These are phyloP conservation scores for Stagonosporopsis vannaccii DNA, from an alignment of 2,329 filamentous ascomycete species.

Conservation along the genomic window DNA sequence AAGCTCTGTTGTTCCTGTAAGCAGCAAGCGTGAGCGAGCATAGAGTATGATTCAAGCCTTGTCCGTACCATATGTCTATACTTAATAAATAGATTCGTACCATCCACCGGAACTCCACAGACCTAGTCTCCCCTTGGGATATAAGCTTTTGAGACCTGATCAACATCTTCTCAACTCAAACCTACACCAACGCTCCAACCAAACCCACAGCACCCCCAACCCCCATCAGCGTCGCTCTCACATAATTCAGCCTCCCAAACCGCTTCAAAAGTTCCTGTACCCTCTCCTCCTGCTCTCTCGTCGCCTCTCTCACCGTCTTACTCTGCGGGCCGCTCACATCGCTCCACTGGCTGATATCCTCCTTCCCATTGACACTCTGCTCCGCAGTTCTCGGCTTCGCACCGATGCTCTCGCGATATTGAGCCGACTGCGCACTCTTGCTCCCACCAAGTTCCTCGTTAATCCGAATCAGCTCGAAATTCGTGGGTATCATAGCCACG, in stretches of 20 bases:
- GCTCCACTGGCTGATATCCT: conserved; percentile 36
- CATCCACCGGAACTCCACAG: background rate
- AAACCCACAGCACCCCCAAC: conserved; percentile 35
- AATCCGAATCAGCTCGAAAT: conserved; percentile 31
- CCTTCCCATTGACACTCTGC: conserved; percentile 28
- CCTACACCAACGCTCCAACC: conserved; percentile 21
- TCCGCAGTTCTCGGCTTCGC: conserved; percentile 24
- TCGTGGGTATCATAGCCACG: conserved; percentile 31
- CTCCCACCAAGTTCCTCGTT: conserved; percentile 33
- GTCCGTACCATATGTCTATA: background rate
- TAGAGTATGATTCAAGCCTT: background rate
- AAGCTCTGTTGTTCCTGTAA: background rate
- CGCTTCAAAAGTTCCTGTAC: conserved; percentile 26
- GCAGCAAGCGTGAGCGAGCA: background rate
- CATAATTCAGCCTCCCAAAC: conserved; percentile 34
- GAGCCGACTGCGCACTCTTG: conserved; percentile 18
- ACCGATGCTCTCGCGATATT: background rate
- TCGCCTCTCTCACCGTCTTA: conserved; percentile 23
- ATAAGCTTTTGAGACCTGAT: background rate
- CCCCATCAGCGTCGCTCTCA: conserved; percentile 34
- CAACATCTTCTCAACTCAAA: background rate
- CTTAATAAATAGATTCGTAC: background rate
- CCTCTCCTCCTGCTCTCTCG: conserved; percentile 26
- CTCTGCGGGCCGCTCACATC: conserved; percentile 37
- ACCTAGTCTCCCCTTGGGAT: too few species aligned